Percentiles rank a stretch among this genome's conserved stretches.
Evolutionary conservation across 495 filamentous ascomycete species (phyloP).

Genomic region (Penicillium samsonianum): DNA sequence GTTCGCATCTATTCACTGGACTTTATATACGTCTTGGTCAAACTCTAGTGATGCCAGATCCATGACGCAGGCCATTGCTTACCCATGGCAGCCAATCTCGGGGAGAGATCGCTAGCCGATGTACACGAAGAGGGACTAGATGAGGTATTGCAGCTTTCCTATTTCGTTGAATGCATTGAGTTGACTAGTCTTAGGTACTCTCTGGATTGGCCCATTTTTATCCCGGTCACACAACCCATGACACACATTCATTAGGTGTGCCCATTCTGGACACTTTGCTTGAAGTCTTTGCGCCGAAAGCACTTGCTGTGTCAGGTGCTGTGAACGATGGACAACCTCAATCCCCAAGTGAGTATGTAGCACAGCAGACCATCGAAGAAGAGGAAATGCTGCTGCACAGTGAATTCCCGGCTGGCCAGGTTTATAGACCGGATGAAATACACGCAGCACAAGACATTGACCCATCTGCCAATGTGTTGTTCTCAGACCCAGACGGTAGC

Average conservation of each 20-base stretch:
- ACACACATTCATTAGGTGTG: slow-evolving; percentile 39
- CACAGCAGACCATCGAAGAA: slow-evolving; percentile 10
- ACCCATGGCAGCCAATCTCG: slow-evolving; percentile 48
- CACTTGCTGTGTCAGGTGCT: not conserved
- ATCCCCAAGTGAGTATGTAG: not conserved
- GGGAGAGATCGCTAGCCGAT: slow-evolving; percentile 64
- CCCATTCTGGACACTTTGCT: slow-evolving; percentile 52
- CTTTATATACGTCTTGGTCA: not conserved
- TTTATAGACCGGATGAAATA: slow-evolving; percentile 1
- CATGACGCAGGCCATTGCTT: slow-evolving; percentile 15
- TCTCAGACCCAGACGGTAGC: slow-evolving; percentile 12
- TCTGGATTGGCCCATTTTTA: slow-evolving; percentile 41
- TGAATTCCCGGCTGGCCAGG: not conserved
- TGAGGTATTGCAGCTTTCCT: slow-evolving; percentile 50
- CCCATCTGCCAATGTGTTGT: slow-evolving; percentile 10
- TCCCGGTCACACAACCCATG: slow-evolving; percentile 11
- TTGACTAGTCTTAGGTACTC: slow-evolving; percentile 42
- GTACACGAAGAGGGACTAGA: slow-evolving; percentile 64
- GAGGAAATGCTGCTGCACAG: slow-evolving; percentile 22
- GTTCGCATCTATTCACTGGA: not conserved
- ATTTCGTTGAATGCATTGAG: slow-evolving; percentile 6
- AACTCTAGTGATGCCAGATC: slow-evolving; percentile 17
- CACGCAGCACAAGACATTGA: slow-evolving; percentile 7
- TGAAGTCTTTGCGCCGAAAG: slow-evolving; percentile 40
- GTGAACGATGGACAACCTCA: slow-evolving; percentile 10